These are phyloP conservation scores for Echites panduratus DNA, from an alignment of 257 asterid genomes.

Conservation along the genomic window DNA sequence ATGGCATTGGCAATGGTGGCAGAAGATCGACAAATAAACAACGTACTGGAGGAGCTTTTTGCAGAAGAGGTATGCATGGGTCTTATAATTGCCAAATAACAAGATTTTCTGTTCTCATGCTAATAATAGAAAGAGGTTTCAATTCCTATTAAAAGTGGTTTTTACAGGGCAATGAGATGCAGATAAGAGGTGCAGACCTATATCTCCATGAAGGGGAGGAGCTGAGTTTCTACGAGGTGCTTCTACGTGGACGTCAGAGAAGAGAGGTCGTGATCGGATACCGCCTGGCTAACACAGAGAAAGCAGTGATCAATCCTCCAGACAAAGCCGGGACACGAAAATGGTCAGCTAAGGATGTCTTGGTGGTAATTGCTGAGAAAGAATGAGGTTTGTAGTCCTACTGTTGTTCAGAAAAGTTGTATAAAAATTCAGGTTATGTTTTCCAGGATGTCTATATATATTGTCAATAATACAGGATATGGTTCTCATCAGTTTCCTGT, in stretches of 20 bases:
- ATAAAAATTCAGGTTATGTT: neutral
- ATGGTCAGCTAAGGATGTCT: slow-evolving; percentile 71
- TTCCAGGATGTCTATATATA: neutral
- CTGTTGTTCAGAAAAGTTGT: too few species aligned
- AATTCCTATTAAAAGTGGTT: neutral
- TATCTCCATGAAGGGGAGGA: slow-evolving; percentile 63
- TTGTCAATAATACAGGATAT: neutral
- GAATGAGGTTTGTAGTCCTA: slow-evolving; percentile 27
- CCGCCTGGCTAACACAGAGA: slow-evolving; percentile 57
- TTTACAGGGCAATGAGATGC: slow-evolving; percentile 81
- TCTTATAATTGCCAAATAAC: too few species aligned
- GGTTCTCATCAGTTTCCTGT: neutral
- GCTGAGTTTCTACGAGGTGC: slow-evolving; percentile 72
- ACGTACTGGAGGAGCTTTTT: slow-evolving; percentile 80
- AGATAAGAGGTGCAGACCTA: slow-evolving; percentile 68
- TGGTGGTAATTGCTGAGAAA: slow-evolving; percentile 79
- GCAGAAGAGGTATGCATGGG: slow-evolving; percentile 69
- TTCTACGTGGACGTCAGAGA: slow-evolving; percentile 78
- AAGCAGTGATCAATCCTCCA: slow-evolving; percentile 67
- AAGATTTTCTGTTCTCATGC: neutral
- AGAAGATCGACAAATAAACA: slow-evolving; percentile 87
- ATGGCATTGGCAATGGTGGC: slow-evolving; percentile 97
- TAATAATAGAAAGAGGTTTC: neutral
- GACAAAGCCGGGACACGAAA: slow-evolving; percentile 45
- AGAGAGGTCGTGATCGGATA: slow-evolving; percentile 77